Evolutionary conservation across 2,329 filamentous ascomycete genomes (phyloP).

Genomic region (Trichoderma koningii): DNA sequence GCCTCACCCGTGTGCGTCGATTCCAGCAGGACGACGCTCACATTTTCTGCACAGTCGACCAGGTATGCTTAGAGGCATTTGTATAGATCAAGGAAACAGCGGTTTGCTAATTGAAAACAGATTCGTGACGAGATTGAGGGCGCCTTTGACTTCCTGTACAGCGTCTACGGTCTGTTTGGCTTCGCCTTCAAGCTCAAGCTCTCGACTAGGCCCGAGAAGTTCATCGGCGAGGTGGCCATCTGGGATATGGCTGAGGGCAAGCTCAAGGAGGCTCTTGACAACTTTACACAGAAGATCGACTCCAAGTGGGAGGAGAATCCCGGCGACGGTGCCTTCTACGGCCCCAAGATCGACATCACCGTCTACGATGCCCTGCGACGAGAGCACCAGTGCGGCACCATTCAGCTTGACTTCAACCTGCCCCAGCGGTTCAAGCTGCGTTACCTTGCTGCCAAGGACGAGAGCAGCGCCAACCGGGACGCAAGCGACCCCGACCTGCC

Average conservation of each 20-base stretch:
- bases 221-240: constrained; percentile 79
- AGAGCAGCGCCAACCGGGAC: constrained; percentile 44
- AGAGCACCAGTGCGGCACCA: constrained; percentile 66
- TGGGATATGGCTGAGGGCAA: constrained; percentile 88
- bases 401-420: constrained; percentile 91
- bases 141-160: constrained; percentile 82
- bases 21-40: constrained; percentile 98
- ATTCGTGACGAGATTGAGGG: constrained; percentile 62
- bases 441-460: constrained; percentile 55
- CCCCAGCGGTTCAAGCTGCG: constrained; percentile 46
- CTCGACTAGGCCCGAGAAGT: constrained; percentile 87
- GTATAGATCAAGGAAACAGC: not conserved
- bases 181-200: constrained; percentile 88
- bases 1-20: constrained; percentile 86
- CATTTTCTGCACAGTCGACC: constrained; percentile 72
- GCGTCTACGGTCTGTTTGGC: constrained; percentile 65
- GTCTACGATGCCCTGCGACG: constrained; percentile 84
- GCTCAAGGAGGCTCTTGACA: constrained; percentile 75
- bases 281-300: constrained; percentile 64
- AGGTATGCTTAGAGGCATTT: constrained; percentile 34
- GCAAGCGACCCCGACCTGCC: constrained; percentile 56
- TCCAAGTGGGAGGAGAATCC: constrained; percentile 87
- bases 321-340: constrained; percentile 96
- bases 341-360: constrained; percentile 97
- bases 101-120: constrained; percentile 29